Evolutionary conservation across 768 basidiomycete species (phyloP), one percentile per base, ranked within the genome.

Genomic region (Suillus placidus): DNA sequence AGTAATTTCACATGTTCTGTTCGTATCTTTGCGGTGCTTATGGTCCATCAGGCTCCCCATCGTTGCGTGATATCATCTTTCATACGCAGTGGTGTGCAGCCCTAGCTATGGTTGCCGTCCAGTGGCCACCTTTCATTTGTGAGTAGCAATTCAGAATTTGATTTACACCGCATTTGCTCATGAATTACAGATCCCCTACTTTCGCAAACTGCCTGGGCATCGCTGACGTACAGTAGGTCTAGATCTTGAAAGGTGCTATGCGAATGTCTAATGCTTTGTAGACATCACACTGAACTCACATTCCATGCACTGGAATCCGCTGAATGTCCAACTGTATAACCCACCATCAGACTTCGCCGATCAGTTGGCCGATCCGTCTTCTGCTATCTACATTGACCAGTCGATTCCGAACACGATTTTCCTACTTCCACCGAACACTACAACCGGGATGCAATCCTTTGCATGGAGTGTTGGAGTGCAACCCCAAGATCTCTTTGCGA

Each of bases 91-190:
- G 93, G 91, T 93, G 91, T 75, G 86, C 93, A 47, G 85, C 90
- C 38, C 81, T 99, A 16, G 88, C 88, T 38, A 96, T 97, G 92
- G 88, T 99, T 62, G 94, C 97, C 40, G 94, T 99, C 26, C 85
- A 93, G 74, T 99, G 97, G 97, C 97, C 97, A 0, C 81, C 83
- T 18, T 98, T 96, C 76, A 85, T 91, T 66, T 99, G 95, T 95
- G 71, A 69, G 91, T 84, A 45, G 47, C 26, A 32, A 32, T 32
- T 14, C 40, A 34, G 64, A 52, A 6, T 26, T 18, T 60, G 58
- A 42, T 43, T 32, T 42, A 60, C 12, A 42, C 30, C 12, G 18
- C 30, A 60, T 26, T 23, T 60, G 4, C 56, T 37, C 18, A 60
- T 42, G 32, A 67, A 47, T 49, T 23, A 43, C 73, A 96, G 95